Base-by-base conservation (phyloP, 176 grass and related monocot species). In the Hsuehochloa calcarea region DNA sequence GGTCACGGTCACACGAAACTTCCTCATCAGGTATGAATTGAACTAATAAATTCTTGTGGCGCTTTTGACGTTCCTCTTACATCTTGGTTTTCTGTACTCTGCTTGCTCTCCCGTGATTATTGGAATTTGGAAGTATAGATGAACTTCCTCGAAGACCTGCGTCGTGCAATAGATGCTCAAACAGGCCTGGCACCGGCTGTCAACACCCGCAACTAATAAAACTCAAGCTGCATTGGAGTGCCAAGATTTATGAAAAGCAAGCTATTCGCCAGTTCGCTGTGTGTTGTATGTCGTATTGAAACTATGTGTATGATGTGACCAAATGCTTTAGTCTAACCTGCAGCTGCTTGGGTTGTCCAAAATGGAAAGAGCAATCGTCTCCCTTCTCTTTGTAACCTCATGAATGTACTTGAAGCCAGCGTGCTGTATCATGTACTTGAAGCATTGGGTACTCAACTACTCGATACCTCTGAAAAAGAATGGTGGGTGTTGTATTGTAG, bases 61-160 rank as follows among this genome's bases (percentile, higher is more conserved):
- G 8, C 41, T 44, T 78, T 61, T 29, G 15, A 59, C 25, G 46
- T 47, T 67, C 38, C 2, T 34, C 6, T 55, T 78, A 12, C 6
- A 11, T 41, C 0, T 27, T 46, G 2, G 44, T 59, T 72, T 67
- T 22, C 47, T 60, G 43, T 70, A 40, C 31, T 22, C 72, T 90
- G 74, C 67, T 72, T 79, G 3, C 27, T 74, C 72, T 47, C 8
- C 20, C 25, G 40, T 34, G 60, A 13, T 61, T 45, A 27, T 34
- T 34, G 31, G 31, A 34, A 34, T 34, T 10, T 74, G 89, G 38
- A 63, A 23, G 54, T n/a, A 68, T 3, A 90, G 89, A 90, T 90
- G 89, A 90, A 90, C 84, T 90, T 90, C 60, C 49, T 83, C 23
- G 89, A 90, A 74, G 84, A 90, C 31, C 77, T 90, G 80, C 74